These are phyloP conservation scores for Spathaspora arborariae DNA, from an alignment of 805 yeast genomes.

Conservation along the genomic window DNA sequence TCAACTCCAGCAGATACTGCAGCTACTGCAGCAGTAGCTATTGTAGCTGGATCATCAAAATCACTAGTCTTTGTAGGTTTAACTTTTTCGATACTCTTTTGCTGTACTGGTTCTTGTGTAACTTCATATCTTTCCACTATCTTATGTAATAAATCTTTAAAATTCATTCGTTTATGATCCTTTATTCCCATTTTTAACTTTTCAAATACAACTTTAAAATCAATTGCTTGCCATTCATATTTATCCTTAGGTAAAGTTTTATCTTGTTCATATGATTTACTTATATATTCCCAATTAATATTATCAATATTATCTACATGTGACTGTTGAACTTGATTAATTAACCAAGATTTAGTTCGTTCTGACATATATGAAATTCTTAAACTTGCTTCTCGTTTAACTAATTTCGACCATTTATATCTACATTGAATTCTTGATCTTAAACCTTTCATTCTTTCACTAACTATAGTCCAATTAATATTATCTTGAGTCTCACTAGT, in stretches of 20 bases:
- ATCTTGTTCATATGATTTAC: conserved; percentile 16
- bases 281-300: conserved; percentile 35
- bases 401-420: conserved; percentile 87
- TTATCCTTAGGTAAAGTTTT: conserved; percentile 1
- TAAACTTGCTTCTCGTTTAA: conserved; percentile 49
- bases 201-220: conserved; percentile 59
- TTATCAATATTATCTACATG: conserved; percentile 22
- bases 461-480: conserved; percentile 88
- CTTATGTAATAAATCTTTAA: conserved; percentile 13
- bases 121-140: conserved; percentile 3
- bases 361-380: conserved; percentile 29
- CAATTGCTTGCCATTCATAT: conserved; percentile 52
- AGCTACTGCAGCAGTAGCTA: conserved; percentile 38
- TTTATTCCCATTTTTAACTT: conserved; percentile 51
- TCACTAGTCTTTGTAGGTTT: not conserved
- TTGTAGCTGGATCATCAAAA: conserved; percentile 21
- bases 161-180: conserved; percentile 25
- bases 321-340: conserved; percentile 24
- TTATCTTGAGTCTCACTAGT: conserved; percentile 25
- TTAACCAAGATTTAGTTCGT: conserved; percentile 36
- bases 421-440: conserved; percentile 93
- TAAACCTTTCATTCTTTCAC: conserved; percentile 84
- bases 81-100: not conserved
- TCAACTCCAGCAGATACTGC: conserved; percentile 28
- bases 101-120: not conserved